A percentile compares a stretch with the other conserved stretches of the same genome.
These are phyloP conservation scores for Aureobasidium namibiae DNA, from an alignment of 2,329 filamentous ascomycete species.

Conservation along the genomic window DNA sequence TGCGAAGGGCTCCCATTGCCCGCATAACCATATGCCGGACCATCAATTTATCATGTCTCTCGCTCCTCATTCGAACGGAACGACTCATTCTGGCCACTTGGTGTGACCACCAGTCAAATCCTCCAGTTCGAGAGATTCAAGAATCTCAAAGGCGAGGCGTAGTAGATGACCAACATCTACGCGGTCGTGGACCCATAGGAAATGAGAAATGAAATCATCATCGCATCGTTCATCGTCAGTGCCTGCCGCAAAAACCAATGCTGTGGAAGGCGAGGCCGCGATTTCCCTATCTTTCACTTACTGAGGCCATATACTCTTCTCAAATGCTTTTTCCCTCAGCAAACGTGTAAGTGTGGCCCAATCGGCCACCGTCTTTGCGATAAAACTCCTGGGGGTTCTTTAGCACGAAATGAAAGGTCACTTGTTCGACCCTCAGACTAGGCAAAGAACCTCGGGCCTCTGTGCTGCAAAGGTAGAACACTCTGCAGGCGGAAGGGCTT, in stretches of 20 bases:
- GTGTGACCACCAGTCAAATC: not conserved
- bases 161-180: not conserved
- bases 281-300: not conserved
- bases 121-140: not conserved
- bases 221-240: not conserved
- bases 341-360: not conserved
- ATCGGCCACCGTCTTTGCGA: not conserved
- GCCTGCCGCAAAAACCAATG: not conserved
- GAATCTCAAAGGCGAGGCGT: not conserved
- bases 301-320: not conserved
- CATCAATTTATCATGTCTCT: not conserved
- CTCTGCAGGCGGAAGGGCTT: not conserved
- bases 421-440: not conserved
- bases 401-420: not conserved
- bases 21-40: not conserved
- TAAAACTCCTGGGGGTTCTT: not conserved
- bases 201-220: not conserved
- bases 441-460: not conserved
- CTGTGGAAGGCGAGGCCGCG: not conserved
- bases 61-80: not conserved
- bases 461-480: not conserved
- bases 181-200: not conserved
- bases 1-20: too few relatives aligned
- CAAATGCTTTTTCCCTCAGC: not conserved
- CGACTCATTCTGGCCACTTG: not conserved